phyloP scores from a whole-genome alignment of 495 filamentous ascomycete species.

The Penicillium chermesinum region DNA sequence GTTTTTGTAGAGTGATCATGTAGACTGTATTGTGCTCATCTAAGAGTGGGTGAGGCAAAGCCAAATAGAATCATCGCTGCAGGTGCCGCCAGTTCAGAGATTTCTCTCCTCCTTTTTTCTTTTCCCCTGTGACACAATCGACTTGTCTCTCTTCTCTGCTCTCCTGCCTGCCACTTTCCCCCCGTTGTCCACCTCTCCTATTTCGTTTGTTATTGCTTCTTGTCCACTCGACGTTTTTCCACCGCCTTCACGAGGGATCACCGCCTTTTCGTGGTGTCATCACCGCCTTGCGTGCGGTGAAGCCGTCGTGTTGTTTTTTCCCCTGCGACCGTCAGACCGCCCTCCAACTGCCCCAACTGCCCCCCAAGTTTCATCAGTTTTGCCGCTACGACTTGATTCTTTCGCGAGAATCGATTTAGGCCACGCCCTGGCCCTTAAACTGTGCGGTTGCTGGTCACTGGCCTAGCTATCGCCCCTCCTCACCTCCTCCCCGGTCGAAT shows the following conservation, averaged over 20 bases:
- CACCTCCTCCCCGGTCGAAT: background rate
- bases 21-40: background rate
- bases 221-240: constrained; percentile 31
- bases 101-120: background rate
- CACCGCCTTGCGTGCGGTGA: constrained; percentile 48
- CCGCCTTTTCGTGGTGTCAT: constrained; percentile 31
- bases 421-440: constrained; percentile 1
- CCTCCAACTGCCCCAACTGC: constrained; percentile 22
- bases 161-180: background rate
- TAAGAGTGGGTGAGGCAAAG: constrained; percentile 1
- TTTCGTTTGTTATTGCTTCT: constrained; percentile 1
- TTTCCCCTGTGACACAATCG: background rate
- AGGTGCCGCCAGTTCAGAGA: constrained; percentile 2
- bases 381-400: constrained; percentile 24
- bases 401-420: constrained; percentile 6
- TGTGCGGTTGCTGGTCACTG: background rate
- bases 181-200: background rate
- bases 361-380: constrained; percentile 38
- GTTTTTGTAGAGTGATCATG: too few species aligned
- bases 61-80: constrained; percentile 5
- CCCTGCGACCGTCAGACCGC: constrained; percentile 36
- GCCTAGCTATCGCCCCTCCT: background rate
- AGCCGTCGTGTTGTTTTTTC: constrained; percentile 23
- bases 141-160: background rate
- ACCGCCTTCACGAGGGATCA: constrained; percentile 17